Conservation (phyloP, 371 early-diverging fungal genomes). For the Basidiobolus meristosporus region DNA sequence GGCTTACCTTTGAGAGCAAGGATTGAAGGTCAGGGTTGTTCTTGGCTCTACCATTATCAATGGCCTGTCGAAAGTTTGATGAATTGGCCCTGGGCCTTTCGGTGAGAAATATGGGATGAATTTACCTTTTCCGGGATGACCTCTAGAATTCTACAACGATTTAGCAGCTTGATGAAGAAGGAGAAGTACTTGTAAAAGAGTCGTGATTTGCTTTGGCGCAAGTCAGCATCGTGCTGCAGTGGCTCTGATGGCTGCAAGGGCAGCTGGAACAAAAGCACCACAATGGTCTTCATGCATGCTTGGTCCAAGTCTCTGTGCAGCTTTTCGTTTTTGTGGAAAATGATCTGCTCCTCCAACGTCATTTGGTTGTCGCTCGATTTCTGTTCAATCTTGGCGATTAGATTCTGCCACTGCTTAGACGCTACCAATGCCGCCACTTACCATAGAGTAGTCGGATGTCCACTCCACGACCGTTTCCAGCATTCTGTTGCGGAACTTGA, state of each 20-base stretch:
- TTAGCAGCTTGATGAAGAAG: conserved; percentile 73
- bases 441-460: conserved; percentile 63
- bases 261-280: conserved; percentile 53
- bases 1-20: conserved; percentile 13
- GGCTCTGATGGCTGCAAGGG: conserved; percentile 66
- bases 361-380: conserved; percentile 9
- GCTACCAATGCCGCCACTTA: too few relatives aligned
- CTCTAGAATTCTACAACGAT: conserved; percentile 55
- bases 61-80: conserved; percentile 4
- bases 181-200: conserved; percentile 75
- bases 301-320: conserved; percentile 62
- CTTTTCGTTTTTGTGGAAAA: conserved; percentile 20
- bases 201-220: conserved; percentile 46
- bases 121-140: conserved; percentile 9
- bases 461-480: conserved; percentile 69
- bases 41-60: conserved; percentile 10
- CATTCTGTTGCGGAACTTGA: conserved; percentile 62
- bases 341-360: conserved; percentile 8
- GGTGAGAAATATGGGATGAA: conserved; percentile 9
- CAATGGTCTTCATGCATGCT: conserved; percentile 68
- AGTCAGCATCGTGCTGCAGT: conserved; percentile 34
- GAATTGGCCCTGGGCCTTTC: conserved; percentile 1
- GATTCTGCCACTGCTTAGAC: too few relatives aligned
- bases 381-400: too few relatives aligned
- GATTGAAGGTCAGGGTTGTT: conserved; percentile 15